Conservation (phyloP, 2,329 filamentous ascomycete genomes). For the Diplodia corticola region DNA sequence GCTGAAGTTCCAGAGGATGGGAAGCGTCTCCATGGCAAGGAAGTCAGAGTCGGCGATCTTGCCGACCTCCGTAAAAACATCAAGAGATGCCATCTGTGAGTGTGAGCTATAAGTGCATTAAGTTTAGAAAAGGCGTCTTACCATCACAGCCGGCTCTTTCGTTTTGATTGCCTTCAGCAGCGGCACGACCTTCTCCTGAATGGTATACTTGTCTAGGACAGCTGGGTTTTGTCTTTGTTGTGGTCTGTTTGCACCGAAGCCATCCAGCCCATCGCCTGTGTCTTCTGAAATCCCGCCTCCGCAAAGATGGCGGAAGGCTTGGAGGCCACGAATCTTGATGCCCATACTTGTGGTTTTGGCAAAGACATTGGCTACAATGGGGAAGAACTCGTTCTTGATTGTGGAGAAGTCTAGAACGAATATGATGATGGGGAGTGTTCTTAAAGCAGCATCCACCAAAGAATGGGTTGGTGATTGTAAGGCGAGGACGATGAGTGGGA, state of each 20-base stretch:
- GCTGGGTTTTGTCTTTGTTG: slow-evolving; percentile 68
- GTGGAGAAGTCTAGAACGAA: slow-evolving; percentile 93
- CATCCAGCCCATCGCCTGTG: slow-evolving; percentile 70
- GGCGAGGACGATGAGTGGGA: slow-evolving; percentile 80
- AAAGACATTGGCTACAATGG: slow-evolving; percentile 85
- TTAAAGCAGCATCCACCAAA: slow-evolving; percentile 81
- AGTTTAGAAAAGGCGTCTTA: slow-evolving; percentile 29
- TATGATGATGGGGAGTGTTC: slow-evolving; percentile 75
- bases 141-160: slow-evolving; percentile 95
- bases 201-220: slow-evolving; percentile 94
- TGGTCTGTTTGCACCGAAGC: slow-evolving; percentile 58
- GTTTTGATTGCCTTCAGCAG: slow-evolving; percentile 92
- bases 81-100: slow-evolving; percentile 73
- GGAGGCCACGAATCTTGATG: slow-evolving; percentile 89
- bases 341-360: slow-evolving; percentile 88
- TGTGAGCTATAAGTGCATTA: not conserved
- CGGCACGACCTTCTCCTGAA: slow-evolving; percentile 95
- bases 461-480: slow-evolving; percentile 88
- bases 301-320: slow-evolving; percentile 87
- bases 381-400: slow-evolving; percentile 95
- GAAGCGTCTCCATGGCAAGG: slow-evolving; percentile 85
- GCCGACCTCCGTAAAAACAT: slow-evolving; percentile 81
- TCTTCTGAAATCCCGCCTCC: slow-evolving; percentile 64
- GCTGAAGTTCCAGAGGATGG: slow-evolving; percentile 87
- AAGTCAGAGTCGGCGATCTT: slow-evolving; percentile 84